These are phyloP conservation scores for Tilletia horrida DNA, from an alignment of 1,284 basidiomycete species.

Conservation along the genomic window DNA sequence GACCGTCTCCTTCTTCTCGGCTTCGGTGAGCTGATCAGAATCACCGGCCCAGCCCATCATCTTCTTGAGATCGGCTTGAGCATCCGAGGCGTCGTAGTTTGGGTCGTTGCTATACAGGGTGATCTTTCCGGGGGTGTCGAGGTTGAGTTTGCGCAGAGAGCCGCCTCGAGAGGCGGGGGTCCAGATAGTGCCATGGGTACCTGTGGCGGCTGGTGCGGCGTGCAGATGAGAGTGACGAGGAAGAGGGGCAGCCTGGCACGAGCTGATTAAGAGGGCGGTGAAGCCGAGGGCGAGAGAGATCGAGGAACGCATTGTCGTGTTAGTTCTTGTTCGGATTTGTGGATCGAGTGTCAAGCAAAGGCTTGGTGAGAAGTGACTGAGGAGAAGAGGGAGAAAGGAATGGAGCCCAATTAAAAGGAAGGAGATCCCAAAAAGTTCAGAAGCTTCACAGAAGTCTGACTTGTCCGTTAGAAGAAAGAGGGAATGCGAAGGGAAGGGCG, in stretches of 20 bases:
- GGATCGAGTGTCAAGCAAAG: neutral
- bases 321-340: no score
- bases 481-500: conserved; percentile 1
- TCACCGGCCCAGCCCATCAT: conserved; percentile 14
- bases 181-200: neutral
- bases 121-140: neutral
- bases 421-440: neutral
- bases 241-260: no score
- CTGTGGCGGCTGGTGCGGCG: neutral
- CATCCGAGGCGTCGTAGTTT: neutral
- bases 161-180: neutral
- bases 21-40: neutral
- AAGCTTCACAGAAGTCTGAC: neutral
- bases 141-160: neutral
- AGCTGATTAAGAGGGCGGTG: no score
- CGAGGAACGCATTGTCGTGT: no score
- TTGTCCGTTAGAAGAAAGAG: neutral
- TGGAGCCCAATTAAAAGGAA: neutral
- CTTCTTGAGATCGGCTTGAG: neutral
- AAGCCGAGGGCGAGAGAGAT: no score
- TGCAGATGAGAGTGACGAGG: neutral
- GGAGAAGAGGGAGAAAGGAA: neutral
- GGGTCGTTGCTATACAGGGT: neutral
- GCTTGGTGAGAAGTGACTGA: neutral
- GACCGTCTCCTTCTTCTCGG: neutral